Evolutionary conservation across 176 grass and related monocot genomes (phyloP).

Genomic region (Tuctoria greenei): DNA sequence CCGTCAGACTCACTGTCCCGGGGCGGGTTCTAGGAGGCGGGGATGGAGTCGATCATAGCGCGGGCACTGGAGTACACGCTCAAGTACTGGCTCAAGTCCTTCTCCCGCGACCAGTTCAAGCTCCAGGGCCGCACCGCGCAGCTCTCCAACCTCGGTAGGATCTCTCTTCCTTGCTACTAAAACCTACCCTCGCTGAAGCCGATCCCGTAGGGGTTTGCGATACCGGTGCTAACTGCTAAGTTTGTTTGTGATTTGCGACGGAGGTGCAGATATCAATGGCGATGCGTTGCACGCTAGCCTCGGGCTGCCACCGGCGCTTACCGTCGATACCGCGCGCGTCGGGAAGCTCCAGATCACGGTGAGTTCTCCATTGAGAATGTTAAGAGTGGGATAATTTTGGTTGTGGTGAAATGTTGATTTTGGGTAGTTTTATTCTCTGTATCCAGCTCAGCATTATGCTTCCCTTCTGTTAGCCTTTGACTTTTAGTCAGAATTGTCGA

Average conservation of each 20-base stretch:
- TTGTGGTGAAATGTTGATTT: background rate
- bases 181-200: background rate
- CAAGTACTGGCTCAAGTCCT: slow-evolving; percentile 99
- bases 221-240: slow-evolving; percentile 46
- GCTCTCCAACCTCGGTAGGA: slow-evolving; percentile 84
- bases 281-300: slow-evolving; percentile 91
- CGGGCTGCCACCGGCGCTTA: slow-evolving; percentile 74
- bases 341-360: slow-evolving; percentile 95
- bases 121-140: slow-evolving; percentile 95
- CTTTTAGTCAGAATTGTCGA: background rate
- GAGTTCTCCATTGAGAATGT: background rate
- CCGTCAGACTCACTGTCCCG: background rate
- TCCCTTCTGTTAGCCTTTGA: background rate
- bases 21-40: slow-evolving; percentile 8
- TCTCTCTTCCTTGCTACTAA: background rate
- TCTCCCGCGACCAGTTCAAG: slow-evolving; percentile 99
- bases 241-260: slow-evolving; percentile 36
- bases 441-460: background rate
- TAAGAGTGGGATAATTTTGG: background rate
- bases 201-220: slow-evolving; percentile 29
- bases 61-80: slow-evolving; percentile 99
- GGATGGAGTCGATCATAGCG: slow-evolving; percentile 99
- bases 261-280: slow-evolving; percentile 83
- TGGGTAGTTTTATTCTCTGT: background rate
- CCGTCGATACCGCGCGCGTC: slow-evolving; percentile 76